phyloP scores from a whole-genome alignment of 1,284 basidiomycete species.

The Moesziomyces aphidis region DNA sequence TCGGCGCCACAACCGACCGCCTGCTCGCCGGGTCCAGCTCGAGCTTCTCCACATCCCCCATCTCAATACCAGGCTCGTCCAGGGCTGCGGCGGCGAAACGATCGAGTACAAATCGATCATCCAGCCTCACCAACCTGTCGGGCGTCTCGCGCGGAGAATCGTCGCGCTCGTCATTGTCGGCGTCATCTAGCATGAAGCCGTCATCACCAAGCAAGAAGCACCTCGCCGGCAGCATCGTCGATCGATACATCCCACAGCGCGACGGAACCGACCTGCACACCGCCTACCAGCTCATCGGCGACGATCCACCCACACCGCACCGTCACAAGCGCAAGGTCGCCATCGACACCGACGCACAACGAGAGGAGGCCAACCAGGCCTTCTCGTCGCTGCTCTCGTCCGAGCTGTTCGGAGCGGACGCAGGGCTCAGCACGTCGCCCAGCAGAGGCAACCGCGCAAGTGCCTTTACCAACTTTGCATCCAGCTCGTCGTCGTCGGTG shows the following conservation, averaged over 20 bases:
- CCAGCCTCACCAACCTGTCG: constrained; percentile 38
- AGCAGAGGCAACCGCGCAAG: constrained; percentile 30
- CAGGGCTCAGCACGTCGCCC: constrained; percentile 20
- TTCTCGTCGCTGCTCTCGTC: constrained; percentile 72
- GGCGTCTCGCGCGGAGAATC: constrained; percentile 27
- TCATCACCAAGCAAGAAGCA: constrained; percentile 34
- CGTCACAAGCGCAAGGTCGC: constrained; percentile 58
- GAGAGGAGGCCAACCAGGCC: constrained; percentile 70
- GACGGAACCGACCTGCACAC: constrained; percentile 71
- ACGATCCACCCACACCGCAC: constrained; percentile 62
- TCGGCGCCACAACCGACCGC: constrained; percentile 30
- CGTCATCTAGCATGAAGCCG: constrained; percentile 30
- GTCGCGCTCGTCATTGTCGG: constrained; percentile 23
- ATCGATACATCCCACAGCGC: constrained; percentile 71
- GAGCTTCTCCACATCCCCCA: constrained; percentile 15
- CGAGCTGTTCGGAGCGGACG: constrained; percentile 70
- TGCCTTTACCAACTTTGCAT: constrained; percentile 36
- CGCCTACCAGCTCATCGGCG: constrained; percentile 70
- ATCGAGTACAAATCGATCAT: constrained; percentile 38
- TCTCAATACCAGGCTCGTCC: constrained; percentile 33
- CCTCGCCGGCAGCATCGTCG: constrained; percentile 33
- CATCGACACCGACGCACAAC: constrained; percentile 61
- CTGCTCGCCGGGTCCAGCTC: constrained; percentile 25
- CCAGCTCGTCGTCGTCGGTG: constrained; percentile 40
- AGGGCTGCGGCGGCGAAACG: constrained; percentile 19